Base-by-base conservation (phyloP, 1,139 yeast species). In the Yamadazyma spencermartinsiae region DNA sequence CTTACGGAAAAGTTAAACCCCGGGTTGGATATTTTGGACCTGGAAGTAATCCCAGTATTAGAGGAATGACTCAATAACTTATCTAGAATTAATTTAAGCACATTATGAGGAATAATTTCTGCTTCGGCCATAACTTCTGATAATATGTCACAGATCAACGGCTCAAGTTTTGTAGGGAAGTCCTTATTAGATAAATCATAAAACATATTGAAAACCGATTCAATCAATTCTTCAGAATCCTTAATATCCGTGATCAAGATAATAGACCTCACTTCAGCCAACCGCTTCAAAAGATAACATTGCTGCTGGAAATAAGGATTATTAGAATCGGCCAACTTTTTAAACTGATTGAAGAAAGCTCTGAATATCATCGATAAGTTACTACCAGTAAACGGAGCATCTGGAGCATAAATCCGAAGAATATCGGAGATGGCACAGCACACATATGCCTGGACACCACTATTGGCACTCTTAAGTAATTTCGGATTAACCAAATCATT, bases 371-470 rank as follows among this genome's bases (percentile, higher is more conserved):
- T 79, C 1, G 80, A 66, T 23, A 89, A 63, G 46, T 85, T 83
- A 1, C 64, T 49, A 25, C 80, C 80, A 2, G 86, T 79, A 59
- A 76, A 89, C 5, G 98, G 97, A 4, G 97, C 96, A 59, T 89
- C 87, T 0, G 97, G 97, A 0, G 96, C 97, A 55, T 74, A 83
- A 9, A 89, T 61, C 43, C 96, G 72, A 31, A 90, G 61, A 11
- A 90, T 68, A 56, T 89, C 96, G 3, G 90, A 74, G 9, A 89
- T 50, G 45, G 94, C 81, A 53, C 95, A 84, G 13, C 94, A 82
- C 2, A 76, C 75, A 43, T 72, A 79, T 0, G 90, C 81, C 48
- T 82, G 85, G 3, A 89, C 81, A 3, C 95, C 95, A 3, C 61
- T 49, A 52, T 87, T 88, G 37, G 78, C 66, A 52, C 84, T 84